These are phyloP conservation scores for Fraxinus albicans DNA, from an alignment of 305 asterid species.

Conservation along the genomic window DNA sequence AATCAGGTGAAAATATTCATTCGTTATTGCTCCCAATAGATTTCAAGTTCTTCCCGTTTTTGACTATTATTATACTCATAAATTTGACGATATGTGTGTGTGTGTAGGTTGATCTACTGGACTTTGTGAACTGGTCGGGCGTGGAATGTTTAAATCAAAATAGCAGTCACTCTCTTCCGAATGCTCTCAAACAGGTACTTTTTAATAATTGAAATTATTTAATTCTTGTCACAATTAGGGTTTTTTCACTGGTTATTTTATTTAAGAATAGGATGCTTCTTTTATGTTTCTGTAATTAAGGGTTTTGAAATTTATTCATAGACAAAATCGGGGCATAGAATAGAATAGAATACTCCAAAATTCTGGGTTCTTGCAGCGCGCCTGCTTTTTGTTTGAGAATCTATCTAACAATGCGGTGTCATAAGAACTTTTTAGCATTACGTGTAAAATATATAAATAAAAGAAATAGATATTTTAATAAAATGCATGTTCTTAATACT, in stretches of 20 bases:
- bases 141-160: conserved; percentile 89
- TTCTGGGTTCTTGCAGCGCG: neutral
- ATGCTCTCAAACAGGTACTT: conserved; percentile 84
- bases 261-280: neutral
- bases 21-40: neutral
- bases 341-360: neutral
- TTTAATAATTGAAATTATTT: neutral
- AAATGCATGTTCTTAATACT: neutral
- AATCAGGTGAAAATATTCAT: conserved; percentile 44
- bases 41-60: neutral
- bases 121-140: conserved; percentile 85
- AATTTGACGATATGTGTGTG: neutral
- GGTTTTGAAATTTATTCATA: neutral
- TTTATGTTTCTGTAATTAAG: neutral
- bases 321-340: neutral
- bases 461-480: neutral
- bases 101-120: conserved; percentile 75
- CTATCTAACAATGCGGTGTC: neutral
- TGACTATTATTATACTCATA: neutral
- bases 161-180: conserved; percentile 51
- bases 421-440: neutral
- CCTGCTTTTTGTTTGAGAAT: neutral
- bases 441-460: neutral
- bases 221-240: conserved; percentile 15
- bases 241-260: neutral